phyloP scores from a whole-genome alignment of 257 asterid genomes.

The Fraxinus americana region DNA sequence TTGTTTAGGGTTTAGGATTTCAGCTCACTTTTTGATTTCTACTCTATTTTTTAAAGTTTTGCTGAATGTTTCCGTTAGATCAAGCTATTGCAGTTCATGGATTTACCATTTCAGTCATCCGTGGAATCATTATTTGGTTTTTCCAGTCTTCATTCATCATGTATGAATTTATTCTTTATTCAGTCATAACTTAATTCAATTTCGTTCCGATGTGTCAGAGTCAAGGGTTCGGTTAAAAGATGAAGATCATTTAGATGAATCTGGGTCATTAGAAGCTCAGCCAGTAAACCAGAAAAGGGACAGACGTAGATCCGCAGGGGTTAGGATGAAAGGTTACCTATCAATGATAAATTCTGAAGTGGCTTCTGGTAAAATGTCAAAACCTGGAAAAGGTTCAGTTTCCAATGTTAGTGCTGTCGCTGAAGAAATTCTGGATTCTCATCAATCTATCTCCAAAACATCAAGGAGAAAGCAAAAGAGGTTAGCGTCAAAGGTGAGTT shows the following conservation, averaged over 20 bases:
- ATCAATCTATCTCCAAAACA: conserved; percentile 39
- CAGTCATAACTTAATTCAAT: not conserved
- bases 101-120: not conserved
- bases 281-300: conserved; percentile 46
- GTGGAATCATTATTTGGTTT: conserved; percentile 14
- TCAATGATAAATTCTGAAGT: conserved; percentile 47
- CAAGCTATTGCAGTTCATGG: conserved; percentile 9
- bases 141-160: conserved; percentile 1
- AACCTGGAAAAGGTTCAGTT: conserved; percentile 52
- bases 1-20: conserved; percentile 6
- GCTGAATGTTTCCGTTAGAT: conserved; percentile 5
- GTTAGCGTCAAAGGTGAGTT: conserved; percentile 51
- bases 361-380: conserved; percentile 50
- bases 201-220: conserved; percentile 30
- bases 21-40: conserved; percentile 17
- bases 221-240: conserved; percentile 40
- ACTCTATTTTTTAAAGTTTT: not conserved
- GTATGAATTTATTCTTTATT: not conserved
- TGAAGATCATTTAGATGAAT: conserved; percentile 62
- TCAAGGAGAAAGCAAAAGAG: conserved; percentile 55
- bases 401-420: conserved; percentile 43
- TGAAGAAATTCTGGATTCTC: conserved; percentile 50
- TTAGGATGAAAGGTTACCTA: conserved; percentile 54
- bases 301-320: conserved; percentile 48
- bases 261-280: conserved; percentile 49